phyloP scores from a whole-genome alignment of 148 eudicot genomes.

The Simmondsia chinensis region DNA sequence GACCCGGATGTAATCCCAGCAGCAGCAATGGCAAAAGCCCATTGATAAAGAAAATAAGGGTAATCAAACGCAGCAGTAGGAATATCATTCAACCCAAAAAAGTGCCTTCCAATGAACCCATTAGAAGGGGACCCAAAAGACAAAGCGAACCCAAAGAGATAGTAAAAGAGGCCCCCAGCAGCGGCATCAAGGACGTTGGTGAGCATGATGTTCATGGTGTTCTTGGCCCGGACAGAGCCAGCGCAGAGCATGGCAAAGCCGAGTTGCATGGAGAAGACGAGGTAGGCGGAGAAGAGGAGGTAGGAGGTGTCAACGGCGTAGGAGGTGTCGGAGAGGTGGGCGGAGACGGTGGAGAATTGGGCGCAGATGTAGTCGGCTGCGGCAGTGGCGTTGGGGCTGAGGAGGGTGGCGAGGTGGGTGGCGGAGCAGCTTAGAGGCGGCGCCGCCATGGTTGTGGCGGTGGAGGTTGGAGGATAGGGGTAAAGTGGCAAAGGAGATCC shows the following conservation, averaged over 20 bases:
- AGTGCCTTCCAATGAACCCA: constrained; percentile 46
- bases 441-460: constrained; percentile 8
- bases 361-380: constrained; percentile 55
- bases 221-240: constrained; percentile 82
- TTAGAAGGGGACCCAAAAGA: constrained; percentile 57
- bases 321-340: constrained; percentile 23
- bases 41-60: constrained; percentile 46
- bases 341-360: constrained; percentile 30
- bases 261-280: constrained; percentile 82
- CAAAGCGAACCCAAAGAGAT: constrained; percentile 72
- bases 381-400: constrained; percentile 33
- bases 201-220: constrained; percentile 91
- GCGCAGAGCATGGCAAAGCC: constrained; percentile 95
- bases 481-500: too few species aligned
- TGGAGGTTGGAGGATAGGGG: too few species aligned
- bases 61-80: constrained; percentile 32
- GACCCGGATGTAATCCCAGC: constrained; percentile 78
- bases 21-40: constrained; percentile 85
- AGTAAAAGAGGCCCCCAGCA: constrained; percentile 64
- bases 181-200: constrained; percentile 89
- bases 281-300: constrained; percentile 75
- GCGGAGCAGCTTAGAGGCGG: constrained; percentile 18
- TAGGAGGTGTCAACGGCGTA: constrained; percentile 57
- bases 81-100: constrained; percentile 30
- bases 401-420: constrained; percentile 14